Evolutionary conservation across 139 green algal species (phyloP).

Genomic region (Chlorella sp.): DNA sequence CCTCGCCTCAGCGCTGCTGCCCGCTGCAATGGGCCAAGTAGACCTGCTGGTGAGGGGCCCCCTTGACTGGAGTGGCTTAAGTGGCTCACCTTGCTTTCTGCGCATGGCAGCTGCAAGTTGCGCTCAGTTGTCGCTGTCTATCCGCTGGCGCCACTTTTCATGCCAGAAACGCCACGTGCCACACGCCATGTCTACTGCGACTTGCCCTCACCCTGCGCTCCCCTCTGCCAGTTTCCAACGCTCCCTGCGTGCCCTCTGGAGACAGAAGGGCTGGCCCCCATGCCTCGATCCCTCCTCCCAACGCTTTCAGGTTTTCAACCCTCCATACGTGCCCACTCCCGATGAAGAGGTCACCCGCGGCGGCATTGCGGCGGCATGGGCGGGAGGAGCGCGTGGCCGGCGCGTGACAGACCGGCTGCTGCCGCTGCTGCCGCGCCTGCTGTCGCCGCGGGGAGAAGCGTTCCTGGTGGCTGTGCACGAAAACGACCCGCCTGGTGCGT

Average conservation of each 20-base stretch:
- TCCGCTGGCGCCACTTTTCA: too few species aligned
- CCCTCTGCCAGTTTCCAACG: too few species aligned
- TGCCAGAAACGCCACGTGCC: too few species aligned
- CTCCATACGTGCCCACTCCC: slow-evolving; percentile 96
- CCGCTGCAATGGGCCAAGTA: slow-evolving; percentile 38
- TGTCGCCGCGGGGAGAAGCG: slow-evolving; percentile 61
- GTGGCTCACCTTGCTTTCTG: too few species aligned
- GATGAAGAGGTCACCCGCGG: slow-evolving; percentile 79
- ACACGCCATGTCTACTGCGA: too few species aligned
- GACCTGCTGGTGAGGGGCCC: slow-evolving; percentile 62
- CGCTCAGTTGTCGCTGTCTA: too few species aligned
- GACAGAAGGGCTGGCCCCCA: not conserved
- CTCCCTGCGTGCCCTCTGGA: too few species aligned
- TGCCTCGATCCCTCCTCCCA: too few species aligned
- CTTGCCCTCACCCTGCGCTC: too few species aligned
- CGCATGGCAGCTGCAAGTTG: too few species aligned
- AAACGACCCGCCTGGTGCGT: slow-evolving; percentile 74
- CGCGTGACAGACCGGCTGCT: slow-evolving; percentile 88
- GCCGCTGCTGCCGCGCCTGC: slow-evolving; percentile 56
- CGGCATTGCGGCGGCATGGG: slow-evolving; percentile 86
- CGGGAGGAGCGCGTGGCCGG: slow-evolving; percentile 79
- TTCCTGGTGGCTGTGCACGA: slow-evolving; percentile 83
- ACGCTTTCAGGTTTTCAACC: slow-evolving; percentile 92
- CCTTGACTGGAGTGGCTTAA: too few species aligned
- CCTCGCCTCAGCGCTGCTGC: slow-evolving; percentile 46